Percentiles rank a stretch among this genome's conserved stretches.
phyloP scores from a whole-genome alignment of 2,329 filamentous ascomycete genomes.

The Neocucurbitaria cava region DNA sequence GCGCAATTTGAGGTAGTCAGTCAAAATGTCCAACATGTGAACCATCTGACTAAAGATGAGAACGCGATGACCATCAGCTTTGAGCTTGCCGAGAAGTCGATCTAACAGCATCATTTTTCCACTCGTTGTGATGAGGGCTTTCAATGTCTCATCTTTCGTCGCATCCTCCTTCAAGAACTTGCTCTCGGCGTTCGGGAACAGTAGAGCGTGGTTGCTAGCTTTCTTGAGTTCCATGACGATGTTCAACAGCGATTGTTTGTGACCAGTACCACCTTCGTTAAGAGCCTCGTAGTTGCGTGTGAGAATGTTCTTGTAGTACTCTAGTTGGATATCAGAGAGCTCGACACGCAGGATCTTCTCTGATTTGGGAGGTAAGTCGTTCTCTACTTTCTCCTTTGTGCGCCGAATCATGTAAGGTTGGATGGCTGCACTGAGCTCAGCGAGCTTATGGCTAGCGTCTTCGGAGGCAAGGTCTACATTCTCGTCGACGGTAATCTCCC shows the following conservation, averaged over 20 bases:
- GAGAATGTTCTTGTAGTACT: conserved; percentile 99
- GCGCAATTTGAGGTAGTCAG: conserved; percentile 89
- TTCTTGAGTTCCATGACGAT: conserved; percentile 99
- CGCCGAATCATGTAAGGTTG: conserved; percentile 93
- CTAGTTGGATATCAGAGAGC: conserved; percentile 91
- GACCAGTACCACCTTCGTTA: conserved; percentile 86
- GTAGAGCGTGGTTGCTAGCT: conserved; percentile 97
- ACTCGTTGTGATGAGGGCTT: conserved; percentile 92
- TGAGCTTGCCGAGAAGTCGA: conserved; percentile 91
- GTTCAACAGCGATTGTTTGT: conserved; percentile 94
- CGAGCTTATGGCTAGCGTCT: conserved; percentile 85
- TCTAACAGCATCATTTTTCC: conserved; percentile 99
- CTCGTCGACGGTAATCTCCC: conserved; percentile 86
- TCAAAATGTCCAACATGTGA: conserved; percentile 94
- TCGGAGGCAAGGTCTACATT: conserved; percentile 84
- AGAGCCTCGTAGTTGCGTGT: conserved; percentile 95
- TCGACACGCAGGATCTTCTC: conserved; percentile 99
- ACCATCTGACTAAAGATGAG: conserved; percentile 99
- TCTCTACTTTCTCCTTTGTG: conserved; percentile 97
- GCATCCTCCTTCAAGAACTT: conserved; percentile 81
- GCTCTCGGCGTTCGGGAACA: conserved; percentile 94
- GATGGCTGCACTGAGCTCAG: conserved; percentile 83
- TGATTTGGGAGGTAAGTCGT: conserved; percentile 93
- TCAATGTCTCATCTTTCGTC: conserved; percentile 87
- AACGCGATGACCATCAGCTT: conserved; percentile 91